A percentile compares a stretch with the other conserved stretches of the same genome.
phyloP scores from a whole-genome alignment of 1,284 basidiomycete genomes.

The Xanthoconium separans region DNA sequence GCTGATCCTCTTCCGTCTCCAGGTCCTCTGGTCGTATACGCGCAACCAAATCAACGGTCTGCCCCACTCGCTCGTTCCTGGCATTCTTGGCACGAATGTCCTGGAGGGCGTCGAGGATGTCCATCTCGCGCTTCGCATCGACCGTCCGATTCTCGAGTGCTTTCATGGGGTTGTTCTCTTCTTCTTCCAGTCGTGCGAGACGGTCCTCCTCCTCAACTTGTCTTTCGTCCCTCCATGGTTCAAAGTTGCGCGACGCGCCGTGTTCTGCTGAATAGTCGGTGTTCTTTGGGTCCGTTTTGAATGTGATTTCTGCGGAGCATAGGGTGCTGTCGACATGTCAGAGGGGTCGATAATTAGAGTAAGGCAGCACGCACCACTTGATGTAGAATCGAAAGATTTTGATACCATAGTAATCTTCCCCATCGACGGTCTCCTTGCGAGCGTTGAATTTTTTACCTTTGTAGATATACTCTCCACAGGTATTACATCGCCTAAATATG shows the following conservation, averaged over 20 bases:
- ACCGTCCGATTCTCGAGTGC: slow-evolving; percentile 89
- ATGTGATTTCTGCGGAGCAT: slow-evolving; percentile 97
- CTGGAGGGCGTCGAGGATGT: slow-evolving; percentile 93
- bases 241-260: slow-evolving; percentile 92
- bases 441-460: slow-evolving; percentile 99
- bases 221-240: slow-evolving; percentile 84
- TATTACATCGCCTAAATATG: slow-evolving; percentile 77
- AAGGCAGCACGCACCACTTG: slow-evolving; percentile 57
- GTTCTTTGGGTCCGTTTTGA: slow-evolving; percentile 99
- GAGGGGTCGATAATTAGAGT: background rate
- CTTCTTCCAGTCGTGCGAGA: slow-evolving; percentile 77
- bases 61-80: slow-evolving; percentile 79
- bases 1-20: slow-evolving; percentile 68
- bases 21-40: slow-evolving; percentile 60
- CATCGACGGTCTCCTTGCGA: slow-evolving; percentile 95
- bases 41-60: slow-evolving; percentile 61
- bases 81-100: slow-evolving; percentile 94
- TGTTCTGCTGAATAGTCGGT: slow-evolving; percentile 93
- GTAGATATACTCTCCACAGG: slow-evolving; percentile 97
- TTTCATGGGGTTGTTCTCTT: slow-evolving; percentile 97
- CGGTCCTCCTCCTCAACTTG: slow-evolving; percentile 74
- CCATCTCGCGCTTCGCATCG: slow-evolving; percentile 97
- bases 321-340: slow-evolving; percentile 58
- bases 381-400: slow-evolving; percentile 91
- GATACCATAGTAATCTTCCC: slow-evolving; percentile 96